Conservation (phyloP, 352 stramenopile species). For the Globisporangium alternatum region DNA sequence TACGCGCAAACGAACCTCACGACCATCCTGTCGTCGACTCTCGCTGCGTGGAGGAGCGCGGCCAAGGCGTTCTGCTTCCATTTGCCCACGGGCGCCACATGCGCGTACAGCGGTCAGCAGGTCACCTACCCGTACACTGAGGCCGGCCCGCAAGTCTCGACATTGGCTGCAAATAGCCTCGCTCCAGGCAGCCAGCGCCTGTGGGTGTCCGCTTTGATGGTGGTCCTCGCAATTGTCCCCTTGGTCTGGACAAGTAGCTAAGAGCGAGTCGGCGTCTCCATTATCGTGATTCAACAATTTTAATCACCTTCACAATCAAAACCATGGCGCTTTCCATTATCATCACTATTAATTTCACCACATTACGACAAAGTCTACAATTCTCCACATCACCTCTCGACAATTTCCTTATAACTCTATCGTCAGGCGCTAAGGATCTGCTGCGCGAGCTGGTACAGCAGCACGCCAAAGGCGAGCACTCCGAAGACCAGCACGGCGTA, state of each 20-base stretch:
- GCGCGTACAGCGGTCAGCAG: constrained; percentile 26
- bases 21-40: background rate
- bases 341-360: background rate
- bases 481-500: constrained; percentile 70
- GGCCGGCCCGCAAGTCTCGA: background rate
- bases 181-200: background rate
- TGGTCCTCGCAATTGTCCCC: background rate
- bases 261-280: background rate
- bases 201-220: background rate
- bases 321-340: background rate
- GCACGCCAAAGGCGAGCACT: constrained; percentile 47
- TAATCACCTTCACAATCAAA: background rate
- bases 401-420: background rate
- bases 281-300: background rate
- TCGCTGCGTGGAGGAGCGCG: background rate
- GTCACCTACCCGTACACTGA: constrained; percentile 23
- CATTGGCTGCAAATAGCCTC: background rate
- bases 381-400: background rate
- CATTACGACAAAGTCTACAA: background rate
- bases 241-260: background rate
- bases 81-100: constrained; percentile 26
- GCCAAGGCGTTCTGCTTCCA: constrained; percentile 24
- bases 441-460: constrained; percentile 58
- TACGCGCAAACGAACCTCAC: constrained; percentile 5
- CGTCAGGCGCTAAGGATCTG: constrained; percentile 26